Conservation (phyloP, 176 grass and related monocot species). For the Hordeum marinum region DNA sequence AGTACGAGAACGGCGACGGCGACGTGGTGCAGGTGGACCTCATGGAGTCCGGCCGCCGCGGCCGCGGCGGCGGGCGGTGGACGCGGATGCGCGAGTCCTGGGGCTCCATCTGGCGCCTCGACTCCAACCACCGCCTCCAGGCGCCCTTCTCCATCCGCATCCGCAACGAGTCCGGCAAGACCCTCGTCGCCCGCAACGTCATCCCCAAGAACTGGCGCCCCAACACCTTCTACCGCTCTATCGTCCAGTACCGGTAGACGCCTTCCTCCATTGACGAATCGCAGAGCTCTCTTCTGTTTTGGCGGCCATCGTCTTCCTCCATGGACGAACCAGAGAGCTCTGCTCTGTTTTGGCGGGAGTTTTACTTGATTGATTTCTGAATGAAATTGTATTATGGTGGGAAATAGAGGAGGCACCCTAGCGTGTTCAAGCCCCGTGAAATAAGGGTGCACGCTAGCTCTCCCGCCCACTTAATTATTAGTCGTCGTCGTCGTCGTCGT, state of each 20-base stretch:
- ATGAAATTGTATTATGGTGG: neutral
- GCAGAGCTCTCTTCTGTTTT: neutral
- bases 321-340: rapidly evolving
- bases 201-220: conserved; percentile 62
- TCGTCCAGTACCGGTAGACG: conserved; percentile 54
- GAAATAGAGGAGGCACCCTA: neutral
- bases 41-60: conserved; percentile 6
- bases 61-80: neutral
- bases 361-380: neutral
- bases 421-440: neutral
- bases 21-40: conserved; percentile 67
- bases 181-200: conserved; percentile 49
- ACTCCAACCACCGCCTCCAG: conserved; percentile 46
- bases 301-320: neutral
- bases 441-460: neutral
- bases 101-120: conserved; percentile 67
- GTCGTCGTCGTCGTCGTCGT: neutral
- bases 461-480: neutral
- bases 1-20: conserved; percentile 79
- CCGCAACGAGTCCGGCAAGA: conserved; percentile 62
- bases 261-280: too few relatives aligned
- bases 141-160: conserved; percentile 64
- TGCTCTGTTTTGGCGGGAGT: neutral
- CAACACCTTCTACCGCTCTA: conserved; percentile 57
- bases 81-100: conserved; percentile 54